A percentile compares a stretch with the other conserved stretches of the same genome.
phyloP scores from a whole-genome alignment of 495 filamentous ascomycete species.

The Penicillium robsamsonii region DNA sequence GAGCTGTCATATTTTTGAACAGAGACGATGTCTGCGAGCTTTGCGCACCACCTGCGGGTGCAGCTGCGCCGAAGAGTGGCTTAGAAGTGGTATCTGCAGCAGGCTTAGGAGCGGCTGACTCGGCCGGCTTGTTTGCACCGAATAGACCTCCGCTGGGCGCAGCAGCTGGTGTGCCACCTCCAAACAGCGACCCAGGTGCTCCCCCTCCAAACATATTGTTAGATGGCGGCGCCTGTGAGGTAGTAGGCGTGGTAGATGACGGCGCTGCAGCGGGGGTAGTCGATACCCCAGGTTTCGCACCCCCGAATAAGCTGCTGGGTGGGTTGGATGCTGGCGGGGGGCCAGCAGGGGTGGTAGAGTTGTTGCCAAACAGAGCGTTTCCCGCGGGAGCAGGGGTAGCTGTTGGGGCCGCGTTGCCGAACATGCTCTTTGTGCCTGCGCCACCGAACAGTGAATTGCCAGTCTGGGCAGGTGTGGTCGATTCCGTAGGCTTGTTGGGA shows the following conservation, averaged over 20 bases:
- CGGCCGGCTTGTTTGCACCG: constrained; percentile 42
- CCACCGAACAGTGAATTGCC: constrained; percentile 52
- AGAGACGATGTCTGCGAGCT: constrained; percentile 28
- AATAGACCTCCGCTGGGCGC: constrained; percentile 39
- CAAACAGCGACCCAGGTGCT: constrained; percentile 33
- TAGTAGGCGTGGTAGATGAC: constrained; percentile 30
- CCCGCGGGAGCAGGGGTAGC: constrained; percentile 41
- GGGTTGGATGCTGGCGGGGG: constrained; percentile 52
- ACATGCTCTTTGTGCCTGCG: constrained; percentile 30
- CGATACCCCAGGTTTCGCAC: constrained; percentile 22
- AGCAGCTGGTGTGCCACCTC: constrained; percentile 26
- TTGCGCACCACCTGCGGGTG: constrained; percentile 16
- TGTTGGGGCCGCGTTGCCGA: constrained; percentile 36
- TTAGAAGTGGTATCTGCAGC: constrained; percentile 26
- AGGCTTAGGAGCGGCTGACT: constrained; percentile 37
- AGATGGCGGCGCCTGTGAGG: constrained; percentile 32
- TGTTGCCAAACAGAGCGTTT: constrained; percentile 42
- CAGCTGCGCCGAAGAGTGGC: constrained; percentile 30
- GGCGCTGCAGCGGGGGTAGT: constrained; percentile 25
- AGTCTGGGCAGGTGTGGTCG: constrained; percentile 34
- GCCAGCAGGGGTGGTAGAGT: constrained; percentile 64
- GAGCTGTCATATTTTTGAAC: constrained; percentile 38
- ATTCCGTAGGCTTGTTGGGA: constrained; percentile 41
- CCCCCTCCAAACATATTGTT: constrained; percentile 35
- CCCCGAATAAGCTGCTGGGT: constrained; percentile 33